phyloP scores from a whole-genome alignment of 345 rosid genomes.

The Syzygium aqueum region DNA sequence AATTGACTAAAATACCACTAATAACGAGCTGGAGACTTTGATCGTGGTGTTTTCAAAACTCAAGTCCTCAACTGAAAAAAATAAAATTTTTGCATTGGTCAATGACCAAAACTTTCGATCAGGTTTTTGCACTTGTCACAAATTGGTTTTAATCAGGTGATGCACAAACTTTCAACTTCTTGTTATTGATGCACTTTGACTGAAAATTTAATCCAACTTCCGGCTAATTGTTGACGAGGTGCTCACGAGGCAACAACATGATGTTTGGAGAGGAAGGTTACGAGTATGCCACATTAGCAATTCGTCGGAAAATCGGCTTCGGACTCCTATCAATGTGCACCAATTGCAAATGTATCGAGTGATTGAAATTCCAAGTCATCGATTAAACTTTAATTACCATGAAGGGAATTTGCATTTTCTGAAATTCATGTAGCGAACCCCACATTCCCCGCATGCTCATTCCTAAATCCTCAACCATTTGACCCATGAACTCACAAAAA shows the following conservation, averaged over 20 bases:
- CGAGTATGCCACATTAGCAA: rapidly evolving
- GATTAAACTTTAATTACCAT: not conserved
- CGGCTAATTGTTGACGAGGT: not conserved
- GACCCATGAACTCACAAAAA: not conserved
- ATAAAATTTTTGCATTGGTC: not conserved
- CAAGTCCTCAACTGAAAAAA: not conserved
- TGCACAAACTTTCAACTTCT: not conserved
- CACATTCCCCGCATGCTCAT: not conserved
- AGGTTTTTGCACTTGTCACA: not conserved
- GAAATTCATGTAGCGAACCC: too few relatives aligned
- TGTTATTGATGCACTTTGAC: not conserved
- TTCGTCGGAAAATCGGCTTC: not conserved
- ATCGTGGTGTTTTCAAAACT: rapidly evolving
- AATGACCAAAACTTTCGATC: not conserved
- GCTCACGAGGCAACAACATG: rapidly evolving
- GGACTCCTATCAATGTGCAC: not conserved
- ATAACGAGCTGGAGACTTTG: not conserved
- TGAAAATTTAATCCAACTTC: not conserved
- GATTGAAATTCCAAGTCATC: rapidly evolving
- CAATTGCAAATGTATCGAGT: not conserved
- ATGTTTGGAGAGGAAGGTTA: not conserved
- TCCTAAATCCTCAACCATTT: not conserved
- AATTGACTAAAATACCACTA: not conserved
- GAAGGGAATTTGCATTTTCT: not conserved
- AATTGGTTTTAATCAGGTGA: not conserved